Evolutionary conservation across 2,329 filamentous ascomycete species (phyloP), one percentile per base, ranked within the genome.

Genomic region (Microcyclosporella mali): DNA sequence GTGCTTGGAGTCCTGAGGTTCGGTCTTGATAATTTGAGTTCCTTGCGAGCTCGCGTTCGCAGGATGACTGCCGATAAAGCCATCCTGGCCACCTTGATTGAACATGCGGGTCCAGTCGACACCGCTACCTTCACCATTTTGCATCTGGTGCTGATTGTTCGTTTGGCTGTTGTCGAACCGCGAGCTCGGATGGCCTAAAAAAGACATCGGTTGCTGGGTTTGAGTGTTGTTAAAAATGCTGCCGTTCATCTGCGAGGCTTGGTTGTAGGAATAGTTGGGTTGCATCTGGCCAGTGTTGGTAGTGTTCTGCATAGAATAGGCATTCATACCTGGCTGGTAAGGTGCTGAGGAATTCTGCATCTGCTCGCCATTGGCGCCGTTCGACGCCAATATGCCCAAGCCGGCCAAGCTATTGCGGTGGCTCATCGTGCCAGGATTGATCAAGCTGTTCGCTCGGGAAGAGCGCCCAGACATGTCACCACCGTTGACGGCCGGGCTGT

Each of bases 381-480:
- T 58, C 15, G 58, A 58, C 19, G 52, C 55, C 31, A 62, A 42
- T 35, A 62, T 60, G 28, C 58, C 60, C 15, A 64, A 49, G 11
- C 55, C 60, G 40, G 56, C 54, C 37, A 58, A 45, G 50, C 59
- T 61, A 49, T 53, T 56, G 43, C 59, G 60, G 38, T 60, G 58
- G 50, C 55, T 59, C 49, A 62, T 55, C 14, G 41, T 55, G 27
- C 52, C 55, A 14, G 69, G 68, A 12, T 65, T 65, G 43, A 72
- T 71, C 50, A 73, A 53, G 56, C 70, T 72, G 59, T 72, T 73
- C 16, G 70, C 69, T 38, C 70, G 60, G 40, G 70, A 73, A 6
- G 70, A 69, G 18, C 70, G 62, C 38, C 66, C 67, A 37, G 70
- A 74, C 56, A 72, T 64, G 43, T 64, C 62, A 37, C 60, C 62